Base-by-base conservation (phyloP, 331 rosid genomes). In the Quercus phellos region DNA sequence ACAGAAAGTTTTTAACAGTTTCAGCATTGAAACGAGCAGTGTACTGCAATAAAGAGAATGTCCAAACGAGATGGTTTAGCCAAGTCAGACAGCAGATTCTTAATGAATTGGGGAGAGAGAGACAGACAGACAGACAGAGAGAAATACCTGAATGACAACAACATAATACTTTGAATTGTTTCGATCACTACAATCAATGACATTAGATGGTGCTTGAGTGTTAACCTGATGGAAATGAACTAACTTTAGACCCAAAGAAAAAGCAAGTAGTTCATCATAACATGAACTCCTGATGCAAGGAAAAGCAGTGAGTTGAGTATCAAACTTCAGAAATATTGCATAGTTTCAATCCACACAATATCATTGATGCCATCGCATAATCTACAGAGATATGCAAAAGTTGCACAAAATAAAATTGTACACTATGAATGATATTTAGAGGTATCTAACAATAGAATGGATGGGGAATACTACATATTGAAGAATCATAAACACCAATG, bases 11-110 rank as follows among this genome's bases (percentile, higher is more conserved):
- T 79, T 64, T 94, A 38, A 94, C 96, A 74, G 92, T 82, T 29
- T 92, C 96, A 21, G 98, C 98, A 78, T 88, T 92, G 80, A 94
- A 90, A 68, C 94, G 86, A 80, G 97, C 94, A 19, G 91, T 82
- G 84, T 92, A 94, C 97, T 94, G 93, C 92, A 85, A 74, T 64
- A 73, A 75, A 68, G 16, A 75, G 68, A 74, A 61, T 74, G 17
- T 1, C 72, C 24, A 38, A 61, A 22, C 24, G 2, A 75, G 4
- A 51, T 42, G 32, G 4, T 16, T 78, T 55, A 70, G 56, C 17
- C 53, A 46, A 9, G 55, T 46, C 63, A 34, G 72, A 56, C 8
- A 9, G 59, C 4, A 29, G 61, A 76, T 42, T 32, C 61, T 11
- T 34, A 54, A 32, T 13, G 2, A 14, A 26, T 27, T 19, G 0